Conservation (phyloP, 2,329 filamentous ascomycete genomes). For the Eutypella sp. region DNA sequence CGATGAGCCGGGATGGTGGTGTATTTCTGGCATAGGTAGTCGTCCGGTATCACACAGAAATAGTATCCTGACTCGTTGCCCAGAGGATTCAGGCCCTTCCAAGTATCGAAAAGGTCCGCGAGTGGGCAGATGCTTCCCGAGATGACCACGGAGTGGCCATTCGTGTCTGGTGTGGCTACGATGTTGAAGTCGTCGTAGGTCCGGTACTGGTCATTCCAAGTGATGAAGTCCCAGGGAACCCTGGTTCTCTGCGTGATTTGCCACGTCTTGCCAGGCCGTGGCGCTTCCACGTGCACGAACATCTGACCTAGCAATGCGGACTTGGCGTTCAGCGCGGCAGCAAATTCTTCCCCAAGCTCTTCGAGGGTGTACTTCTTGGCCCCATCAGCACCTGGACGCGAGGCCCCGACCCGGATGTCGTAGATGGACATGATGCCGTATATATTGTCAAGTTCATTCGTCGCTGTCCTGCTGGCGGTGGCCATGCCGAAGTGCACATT, state of each 20-base stretch:
- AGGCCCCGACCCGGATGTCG: neutral
- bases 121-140: too few relatives aligned
- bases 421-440: conserved; percentile 3
- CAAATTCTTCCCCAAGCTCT: conserved; percentile 2
- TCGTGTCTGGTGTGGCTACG: too few relatives aligned
- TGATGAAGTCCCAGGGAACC: neutral
- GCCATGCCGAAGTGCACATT: neutral
- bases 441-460: neutral
- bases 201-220: too few relatives aligned
- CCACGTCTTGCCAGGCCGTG: neutral
- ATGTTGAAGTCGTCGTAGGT: too few relatives aligned
- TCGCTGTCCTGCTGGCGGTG: neutral
- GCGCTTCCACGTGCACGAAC: neutral
- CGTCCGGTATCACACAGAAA: too few relatives aligned
- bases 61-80: too few relatives aligned
- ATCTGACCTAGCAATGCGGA: conserved; percentile 1
- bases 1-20: too few relatives aligned
- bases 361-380: neutral
- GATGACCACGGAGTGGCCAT: too few relatives aligned
- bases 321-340: neutral
- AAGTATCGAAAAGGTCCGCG: too few relatives aligned
- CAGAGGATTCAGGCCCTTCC: too few relatives aligned
- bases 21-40: too few relatives aligned
- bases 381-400: neutral
- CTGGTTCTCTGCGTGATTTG: neutral